Evolutionary conservation across 2,329 filamentous ascomycete species (phyloP).

Genomic region (Helminthosporium solani): DNA sequence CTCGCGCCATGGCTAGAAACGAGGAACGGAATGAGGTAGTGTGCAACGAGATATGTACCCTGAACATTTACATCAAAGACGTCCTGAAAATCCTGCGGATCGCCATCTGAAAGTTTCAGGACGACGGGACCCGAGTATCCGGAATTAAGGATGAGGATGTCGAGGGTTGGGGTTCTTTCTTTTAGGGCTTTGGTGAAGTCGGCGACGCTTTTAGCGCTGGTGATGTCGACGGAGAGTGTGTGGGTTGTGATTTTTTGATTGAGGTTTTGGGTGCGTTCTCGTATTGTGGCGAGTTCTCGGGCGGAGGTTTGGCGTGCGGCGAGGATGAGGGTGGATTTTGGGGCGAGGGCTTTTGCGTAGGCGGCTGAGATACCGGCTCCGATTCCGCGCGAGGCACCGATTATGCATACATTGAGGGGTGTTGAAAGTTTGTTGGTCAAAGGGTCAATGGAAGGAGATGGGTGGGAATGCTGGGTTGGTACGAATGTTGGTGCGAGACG

Average conservation of each 20-base stretch:
- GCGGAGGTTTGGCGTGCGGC: constrained; percentile 25
- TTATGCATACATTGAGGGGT: constrained; percentile 29
- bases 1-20: constrained; percentile 16
- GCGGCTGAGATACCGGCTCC: constrained; percentile 31
- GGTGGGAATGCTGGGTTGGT: constrained; percentile 12
- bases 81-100: constrained; percentile 36
- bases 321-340: constrained; percentile 20
- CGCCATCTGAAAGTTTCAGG: constrained; percentile 34
- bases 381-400: constrained; percentile 37
- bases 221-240: constrained; percentile 30
- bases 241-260: constrained; percentile 8
- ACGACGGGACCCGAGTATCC: constrained; percentile 41
- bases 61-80: constrained; percentile 42
- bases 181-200: constrained; percentile 22
- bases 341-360: constrained; percentile 31
- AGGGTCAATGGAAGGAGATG: constrained; percentile 16
- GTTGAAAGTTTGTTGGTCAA: constrained; percentile 19
- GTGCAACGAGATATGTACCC: constrained; percentile 41
- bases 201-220: constrained; percentile 25
- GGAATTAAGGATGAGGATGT: constrained; percentile 43
- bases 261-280: constrained; percentile 9
- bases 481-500: constrained; percentile 22
- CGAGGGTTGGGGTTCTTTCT: constrained; percentile 28
- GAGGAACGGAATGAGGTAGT: constrained; percentile 38
- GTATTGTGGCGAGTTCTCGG: constrained; percentile 14